A percentile compares a stretch with the other conserved stretches of the same genome.
phyloP scores from a whole-genome alignment of 129 eudicot genomes.

The Flaveria linearis region DNA sequence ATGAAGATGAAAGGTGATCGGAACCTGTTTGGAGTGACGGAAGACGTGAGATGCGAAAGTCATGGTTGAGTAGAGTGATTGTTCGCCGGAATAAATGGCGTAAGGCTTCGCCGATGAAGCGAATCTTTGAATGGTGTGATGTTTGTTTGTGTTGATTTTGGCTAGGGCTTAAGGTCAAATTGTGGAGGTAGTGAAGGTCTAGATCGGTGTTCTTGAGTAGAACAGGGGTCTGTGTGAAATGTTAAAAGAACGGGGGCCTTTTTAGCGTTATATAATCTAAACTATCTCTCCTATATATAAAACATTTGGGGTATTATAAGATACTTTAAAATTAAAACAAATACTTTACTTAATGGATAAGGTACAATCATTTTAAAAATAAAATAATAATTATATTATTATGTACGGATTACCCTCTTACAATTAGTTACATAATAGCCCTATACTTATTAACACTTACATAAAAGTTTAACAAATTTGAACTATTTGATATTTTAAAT shows the following conservation, averaged over 20 bases:
- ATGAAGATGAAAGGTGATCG: constrained; percentile 23
- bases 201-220: constrained; percentile 36
- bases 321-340: too few species aligned
- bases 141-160: constrained; percentile 3
- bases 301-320: too few species aligned
- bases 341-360: too few species aligned
- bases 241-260: background rate
- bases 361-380: too few species aligned
- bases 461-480: too few species aligned
- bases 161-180: constrained; percentile 42
- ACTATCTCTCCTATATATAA: too few species aligned
- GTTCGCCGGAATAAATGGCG: constrained; percentile 41
- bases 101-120: constrained; percentile 21
- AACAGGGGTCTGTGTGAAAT: constrained; percentile 27
- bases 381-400: too few species aligned
- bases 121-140: background rate
- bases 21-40: constrained; percentile 66
- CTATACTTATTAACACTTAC: too few species aligned
- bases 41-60: constrained; percentile 55
- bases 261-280: background rate
- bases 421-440: too few species aligned
- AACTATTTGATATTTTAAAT: too few species aligned
- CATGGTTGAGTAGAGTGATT: constrained; percentile 39
- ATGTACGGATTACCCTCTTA: too few species aligned
- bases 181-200: constrained; percentile 20